Evolutionary conservation across 176 grass and related monocot genomes (phyloP).

Genomic region (Eleusine coracana): DNA sequence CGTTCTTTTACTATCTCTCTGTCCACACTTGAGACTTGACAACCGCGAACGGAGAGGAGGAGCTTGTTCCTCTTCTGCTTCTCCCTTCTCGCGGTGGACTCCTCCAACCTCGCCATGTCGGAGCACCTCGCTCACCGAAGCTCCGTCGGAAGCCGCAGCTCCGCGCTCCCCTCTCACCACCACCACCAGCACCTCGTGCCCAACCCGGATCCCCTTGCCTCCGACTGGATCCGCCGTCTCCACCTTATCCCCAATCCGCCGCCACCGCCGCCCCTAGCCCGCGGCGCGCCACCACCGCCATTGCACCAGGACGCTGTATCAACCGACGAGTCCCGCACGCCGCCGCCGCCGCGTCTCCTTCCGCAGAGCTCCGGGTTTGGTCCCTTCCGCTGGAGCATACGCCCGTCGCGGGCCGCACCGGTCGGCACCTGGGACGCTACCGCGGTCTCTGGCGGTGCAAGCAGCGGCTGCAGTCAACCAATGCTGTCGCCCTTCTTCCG

Average conservation of each 20-base stretch:
- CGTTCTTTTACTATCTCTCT: no score
- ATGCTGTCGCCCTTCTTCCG: constrained; percentile 59
- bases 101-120: constrained; percentile 34
- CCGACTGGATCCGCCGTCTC: constrained; percentile 65
- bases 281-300: neutral
- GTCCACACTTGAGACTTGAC: no score
- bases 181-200: constrained; percentile 7
- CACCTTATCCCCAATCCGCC: constrained; percentile 37
- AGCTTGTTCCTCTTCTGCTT: neutral
- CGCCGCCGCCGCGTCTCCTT: constrained; percentile 24
- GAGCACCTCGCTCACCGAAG: constrained; percentile 38
- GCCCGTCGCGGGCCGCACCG: constrained; percentile 30
- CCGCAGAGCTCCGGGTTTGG: constrained; percentile 34
- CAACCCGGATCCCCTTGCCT: constrained; percentile 46
- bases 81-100: neutral
- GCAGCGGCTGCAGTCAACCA: neutral
- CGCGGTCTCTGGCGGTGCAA: neutral
- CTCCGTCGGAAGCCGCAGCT: constrained; percentile 39
- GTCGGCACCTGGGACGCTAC: neutral
- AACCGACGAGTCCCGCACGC: constrained; percentile 45
- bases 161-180: constrained; percentile 3
- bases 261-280: neutral
- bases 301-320: constrained; percentile 30
- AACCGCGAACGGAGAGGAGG: neutral
- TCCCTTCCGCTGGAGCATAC: constrained; percentile 38